Conservation (phyloP, 805 yeast genomes). For the Ogataea pignaliae region DNA sequence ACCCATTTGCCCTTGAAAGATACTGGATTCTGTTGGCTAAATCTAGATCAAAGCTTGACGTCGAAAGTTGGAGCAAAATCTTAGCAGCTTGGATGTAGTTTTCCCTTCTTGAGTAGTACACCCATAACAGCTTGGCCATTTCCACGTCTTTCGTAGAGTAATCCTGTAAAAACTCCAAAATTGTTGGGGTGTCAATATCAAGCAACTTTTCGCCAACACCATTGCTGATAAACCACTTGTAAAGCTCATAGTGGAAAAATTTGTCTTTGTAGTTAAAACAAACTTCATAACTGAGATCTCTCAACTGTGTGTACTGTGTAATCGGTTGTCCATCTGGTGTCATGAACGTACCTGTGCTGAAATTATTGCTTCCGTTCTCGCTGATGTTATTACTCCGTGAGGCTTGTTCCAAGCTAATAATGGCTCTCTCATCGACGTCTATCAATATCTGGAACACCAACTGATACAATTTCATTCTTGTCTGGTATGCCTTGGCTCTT, state of each 20-base stretch:
- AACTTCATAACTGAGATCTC: constrained; percentile 69
- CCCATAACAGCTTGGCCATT: constrained; percentile 82
- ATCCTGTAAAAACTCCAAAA: constrained; percentile 72
- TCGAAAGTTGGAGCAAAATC: constrained; percentile 66
- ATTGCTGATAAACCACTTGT: constrained; percentile 84
- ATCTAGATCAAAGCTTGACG: constrained; percentile 64
- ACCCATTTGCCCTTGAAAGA: constrained; percentile 88
- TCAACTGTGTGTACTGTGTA: constrained; percentile 50
- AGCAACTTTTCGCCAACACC: constrained; percentile 74
- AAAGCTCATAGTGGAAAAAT: constrained; percentile 85
- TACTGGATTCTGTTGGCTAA: constrained; percentile 79
- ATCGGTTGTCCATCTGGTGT: constrained; percentile 31
- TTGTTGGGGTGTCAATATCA: constrained; percentile 76
- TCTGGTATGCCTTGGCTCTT: constrained; percentile 45
- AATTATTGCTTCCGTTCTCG: constrained; percentile 10
- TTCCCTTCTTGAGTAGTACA: constrained; percentile 79
- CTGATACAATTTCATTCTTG: constrained; percentile 58
- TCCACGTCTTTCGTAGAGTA: constrained; percentile 58
- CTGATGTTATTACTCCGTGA: constrained; percentile 11
- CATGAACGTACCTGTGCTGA: too few relatives aligned
- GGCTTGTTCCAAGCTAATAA: constrained; percentile 34
- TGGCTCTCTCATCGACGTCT: constrained; percentile 62
- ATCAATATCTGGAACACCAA: constrained; percentile 72
- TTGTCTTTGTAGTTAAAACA: constrained; percentile 75
- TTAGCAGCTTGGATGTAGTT: constrained; percentile 81